These are phyloP conservation scores for Myriosclerotinia curreyana DNA, from an alignment of 2,329 filamentous ascomycete species.

Conservation along the genomic window DNA sequence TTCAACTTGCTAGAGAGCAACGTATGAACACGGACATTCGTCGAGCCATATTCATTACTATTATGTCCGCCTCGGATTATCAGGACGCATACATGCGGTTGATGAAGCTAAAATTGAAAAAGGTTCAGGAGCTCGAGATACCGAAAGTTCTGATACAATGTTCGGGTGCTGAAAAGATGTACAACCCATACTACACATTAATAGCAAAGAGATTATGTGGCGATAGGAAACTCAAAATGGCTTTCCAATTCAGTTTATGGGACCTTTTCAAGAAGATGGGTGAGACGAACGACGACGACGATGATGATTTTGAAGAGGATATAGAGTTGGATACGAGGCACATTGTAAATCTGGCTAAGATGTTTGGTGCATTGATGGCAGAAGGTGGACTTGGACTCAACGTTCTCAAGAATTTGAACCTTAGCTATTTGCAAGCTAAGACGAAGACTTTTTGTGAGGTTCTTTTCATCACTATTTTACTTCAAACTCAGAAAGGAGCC, in stretches of 20 bases:
- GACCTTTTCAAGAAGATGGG: conserved; percentile 81
- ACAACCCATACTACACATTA: conserved; percentile 92
- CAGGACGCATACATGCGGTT: conserved; percentile 80
- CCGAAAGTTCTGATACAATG: conserved; percentile 86
- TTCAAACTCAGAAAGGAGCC: conserved; percentile 57
- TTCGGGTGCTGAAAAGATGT: conserved; percentile 73
- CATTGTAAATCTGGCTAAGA: conserved; percentile 64
- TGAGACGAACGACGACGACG: conserved; percentile 64
- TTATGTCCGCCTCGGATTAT: conserved; percentile 81
- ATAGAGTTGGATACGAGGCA: conserved; percentile 52
- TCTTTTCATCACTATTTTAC: conserved; percentile 71
- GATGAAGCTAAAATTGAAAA: conserved; percentile 79
- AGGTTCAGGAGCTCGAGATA: conserved; percentile 80
- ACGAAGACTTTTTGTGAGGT: conserved; percentile 78
- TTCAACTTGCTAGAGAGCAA: conserved; percentile 40
- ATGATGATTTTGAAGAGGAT: conserved; percentile 56
- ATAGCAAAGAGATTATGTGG: conserved; percentile 75
- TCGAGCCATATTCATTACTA: conserved; percentile 81
- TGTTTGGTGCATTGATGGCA: conserved; percentile 61
- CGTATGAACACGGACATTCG: conserved; percentile 41
- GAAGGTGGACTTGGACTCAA: conserved; percentile 56
- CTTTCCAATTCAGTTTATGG: conserved; percentile 85
- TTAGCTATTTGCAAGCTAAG: conserved; percentile 72
- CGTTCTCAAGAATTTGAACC: conserved; percentile 69
- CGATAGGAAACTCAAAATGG: conserved; percentile 72